Base-by-base conservation (phyloP, 441 rosid genomes). In the Omphalea diandra region DNA sequence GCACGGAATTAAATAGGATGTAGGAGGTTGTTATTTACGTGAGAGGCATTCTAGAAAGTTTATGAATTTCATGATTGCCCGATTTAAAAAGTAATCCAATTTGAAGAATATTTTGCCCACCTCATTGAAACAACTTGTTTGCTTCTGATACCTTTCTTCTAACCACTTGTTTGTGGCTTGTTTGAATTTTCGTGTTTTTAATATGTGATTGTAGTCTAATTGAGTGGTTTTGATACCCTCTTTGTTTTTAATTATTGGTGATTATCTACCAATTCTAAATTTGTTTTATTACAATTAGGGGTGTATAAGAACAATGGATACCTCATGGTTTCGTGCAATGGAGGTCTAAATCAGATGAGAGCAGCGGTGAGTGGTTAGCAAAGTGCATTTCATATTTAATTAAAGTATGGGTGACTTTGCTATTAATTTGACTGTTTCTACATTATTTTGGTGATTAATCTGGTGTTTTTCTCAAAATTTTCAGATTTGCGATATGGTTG, bases 291-390 rank as follows among this genome's bases (percentile, higher is more conserved):
- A 67, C n/a, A 15, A 8, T 26, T 74, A 95, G 99, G 99, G 86
- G 74, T 86, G 63, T 95, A 95, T 83, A 86, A 87, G 78, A 95
- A 95, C 89, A 95, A 93, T 75, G 99, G 99, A 40, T 93, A 95
- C 79, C 86, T 95, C 73, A 84, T 95, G 97, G 93, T 93, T 72
- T 95, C 99, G 7, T 93, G 99, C 85, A 94, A 94, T 81, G 99
- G 99, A 74, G 99, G 99, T 72, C 99, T 95, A 65, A 95, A 95
- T 83, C 99, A 95, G 83, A 95, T 95, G 99, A 85, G 99, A 79
- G 95, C 99, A 35, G 99, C 99, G 44, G 99, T 95, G 72, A 87
- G 86, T 77, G 69, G 49, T n/a, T n/a, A n/a, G n/a, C n/a, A n/a
- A n/a, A n/a, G n/a, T 44, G 15, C 43, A 7, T 9, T 64, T 29